Base-by-base conservation (phyloP, 345 rosid genomes). In the Isatis tinctoria region DNA sequence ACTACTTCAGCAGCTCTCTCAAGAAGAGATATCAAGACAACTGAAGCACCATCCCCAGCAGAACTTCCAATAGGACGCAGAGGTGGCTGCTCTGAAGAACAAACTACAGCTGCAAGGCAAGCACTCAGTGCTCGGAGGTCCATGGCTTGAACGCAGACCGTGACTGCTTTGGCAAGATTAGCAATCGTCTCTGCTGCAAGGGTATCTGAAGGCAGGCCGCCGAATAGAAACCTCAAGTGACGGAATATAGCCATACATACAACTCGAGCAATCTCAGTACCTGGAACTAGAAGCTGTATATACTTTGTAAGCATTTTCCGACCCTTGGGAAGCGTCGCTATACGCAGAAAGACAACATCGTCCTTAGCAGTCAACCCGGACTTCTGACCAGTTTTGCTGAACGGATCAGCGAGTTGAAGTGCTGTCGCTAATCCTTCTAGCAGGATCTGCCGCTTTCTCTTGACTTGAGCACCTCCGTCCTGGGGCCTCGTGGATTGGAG, bases 71-170 rank as follows among this genome's bases (percentile, higher is more conserved):
- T 74, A 62, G 99, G 99, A 33, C 99, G 86, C 56, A 96, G 88
- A 17, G 98, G 99, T 1, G 99, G 99, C 86, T 92, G 98, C 82
- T 92, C 99, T 35, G 88, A 83, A 58, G 99, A 92, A 77, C 99
- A 95, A 61, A 92, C 98, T 61, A 95, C 96, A 24, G 99, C 99
- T 65, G 92, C 96, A 64, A 95, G 96, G 80, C 99, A 95, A 40
- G 92, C 94, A 80, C 99, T 86, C 54, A 92, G 85, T n/a, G 99
- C 88, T 65, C 86, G 87, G 24, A 92, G 89, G 78, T 95, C 97
- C 99, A 95, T 95, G 60, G 84, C 85, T 51, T 76, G 77, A 61
- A 95, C 85, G 64, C 94, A 92, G 10, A 76, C 74, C 49, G 86
- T 82, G 60, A 95, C 96, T 3, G 85, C 78, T 78, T 87, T 85